Evolutionary conservation across 352 stramenopile species (phyloP).

Genomic region (Globisporangium rhizosaccharum): DNA sequence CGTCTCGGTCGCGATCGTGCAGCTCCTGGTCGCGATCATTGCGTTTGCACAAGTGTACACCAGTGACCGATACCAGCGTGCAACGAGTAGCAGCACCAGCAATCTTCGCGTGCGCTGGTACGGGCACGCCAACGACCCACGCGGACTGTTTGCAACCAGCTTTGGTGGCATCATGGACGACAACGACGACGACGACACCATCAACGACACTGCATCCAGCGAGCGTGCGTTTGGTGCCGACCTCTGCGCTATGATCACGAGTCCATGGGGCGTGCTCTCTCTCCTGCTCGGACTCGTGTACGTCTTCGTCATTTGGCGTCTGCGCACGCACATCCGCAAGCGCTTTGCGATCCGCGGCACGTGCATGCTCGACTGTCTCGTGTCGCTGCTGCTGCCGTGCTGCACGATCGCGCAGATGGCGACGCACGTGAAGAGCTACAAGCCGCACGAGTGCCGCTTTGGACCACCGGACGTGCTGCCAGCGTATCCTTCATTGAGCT

Average conservation of each 20-base stretch:
- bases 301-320: conserved; percentile 5
- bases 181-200: background rate
- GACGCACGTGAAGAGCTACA: conserved; percentile 26
- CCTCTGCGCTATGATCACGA: background rate
- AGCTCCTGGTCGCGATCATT: conserved; percentile 4
- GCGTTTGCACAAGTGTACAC: conserved; percentile 8
- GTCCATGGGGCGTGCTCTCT: conserved; percentile 4
- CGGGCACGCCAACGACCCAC: background rate
- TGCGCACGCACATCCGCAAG: conserved; percentile 23
- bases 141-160: no score
- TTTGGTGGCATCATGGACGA: background rate
- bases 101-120: background rate
- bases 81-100: background rate
- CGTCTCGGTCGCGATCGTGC: conserved; percentile 3
- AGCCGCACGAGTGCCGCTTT: conserved; percentile 72
- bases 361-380: conserved; percentile 9
- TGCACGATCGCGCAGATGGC: conserved; percentile 33
- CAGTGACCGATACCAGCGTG: background rate
- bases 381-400: conserved; percentile 15
- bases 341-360: conserved; percentile 26
- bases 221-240: background rate
- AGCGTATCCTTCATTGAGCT: conserved; percentile 13
- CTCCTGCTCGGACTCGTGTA: conserved; percentile 10
- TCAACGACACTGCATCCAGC: background rate
- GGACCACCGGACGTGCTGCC: conserved; percentile 24